Base-by-base conservation (phyloP, 805 yeast genomes). In the Zygosaccharomyces lentus region DNA sequence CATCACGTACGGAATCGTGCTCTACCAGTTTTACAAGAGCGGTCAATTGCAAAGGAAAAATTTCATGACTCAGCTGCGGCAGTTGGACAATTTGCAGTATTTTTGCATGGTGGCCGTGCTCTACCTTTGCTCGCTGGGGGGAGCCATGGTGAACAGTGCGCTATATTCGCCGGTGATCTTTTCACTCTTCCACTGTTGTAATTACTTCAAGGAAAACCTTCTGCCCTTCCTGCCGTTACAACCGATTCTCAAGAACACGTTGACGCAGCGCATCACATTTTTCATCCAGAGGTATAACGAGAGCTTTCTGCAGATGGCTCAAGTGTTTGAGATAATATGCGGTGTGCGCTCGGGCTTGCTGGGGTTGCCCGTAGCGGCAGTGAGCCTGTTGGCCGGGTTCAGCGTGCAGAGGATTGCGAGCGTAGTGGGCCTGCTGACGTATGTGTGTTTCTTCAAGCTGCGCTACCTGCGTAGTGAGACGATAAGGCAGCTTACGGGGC, bases 41-140 rank as follows among this genome's bases (percentile, higher is more conserved):
- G 69, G 59, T 26, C 63, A 69, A 56, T 47, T 68, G 63, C 26
- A 55, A 42, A 43, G 66, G 51, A 53, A 61, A 64, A 52, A 81
- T 36, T 48, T 70, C 5, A 41, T 47, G 38, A 44, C 36, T 17
- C 59, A 59, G 37, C 19, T 61, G 30, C 50, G 55, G 13, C 56
- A 58, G 4, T 55, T 82, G 62, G 87, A 81, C 60, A 84, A 84
- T 60, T 69, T 78, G 46, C 87, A 82, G 51, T 84, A 83, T 61
- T 71, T 83, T 46, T 57, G 73, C 16, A 57, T 77, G 51, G 70
- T 71, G 54, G 58, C 67, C 53, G 67, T 52, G 30, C 69, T 58
- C 55, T 67, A 58, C 68, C 63, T 71, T 59, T 64, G 73, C 68
- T 64, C 80, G 69, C 32, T 73, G 66, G 52, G 73, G 53, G 54